A percentile compares a stretch with the other conserved stretches of the same genome.
Conservation (phyloP, 306 rosid species). For the Parietaria judaica region DNA sequence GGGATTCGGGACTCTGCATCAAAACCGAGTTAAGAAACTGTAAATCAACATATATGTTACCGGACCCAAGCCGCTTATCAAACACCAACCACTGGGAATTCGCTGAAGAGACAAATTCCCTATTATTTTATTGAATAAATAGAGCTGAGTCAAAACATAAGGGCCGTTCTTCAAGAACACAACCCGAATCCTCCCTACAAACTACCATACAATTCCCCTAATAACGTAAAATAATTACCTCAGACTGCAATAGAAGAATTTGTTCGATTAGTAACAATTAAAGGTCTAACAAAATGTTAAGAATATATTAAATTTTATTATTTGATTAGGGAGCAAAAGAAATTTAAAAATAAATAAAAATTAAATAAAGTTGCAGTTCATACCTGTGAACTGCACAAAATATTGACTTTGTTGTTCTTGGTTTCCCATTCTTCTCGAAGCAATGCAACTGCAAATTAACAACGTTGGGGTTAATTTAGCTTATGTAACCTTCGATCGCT, state of each 20-base stretch:
- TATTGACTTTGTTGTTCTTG: constrained; percentile 53
- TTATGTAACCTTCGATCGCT: too few species aligned
- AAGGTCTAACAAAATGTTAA: too few species aligned
- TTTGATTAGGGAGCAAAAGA: not conserved
- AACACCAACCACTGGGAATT: not conserved
- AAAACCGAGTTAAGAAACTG: constrained; percentile 12
- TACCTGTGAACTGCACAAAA: constrained; percentile 89
- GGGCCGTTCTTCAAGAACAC: not conserved
- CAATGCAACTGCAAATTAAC: constrained; percentile 58
- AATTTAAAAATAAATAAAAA: not conserved
- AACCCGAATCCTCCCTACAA: too few species aligned
- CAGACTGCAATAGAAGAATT: too few species aligned
- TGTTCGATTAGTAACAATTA: too few species aligned
- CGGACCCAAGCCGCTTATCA: too few species aligned
- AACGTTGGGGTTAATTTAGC: too few species aligned
- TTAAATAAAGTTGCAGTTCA: constrained; percentile 17
- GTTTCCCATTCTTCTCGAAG: constrained; percentile 70
- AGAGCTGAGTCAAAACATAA: not conserved
- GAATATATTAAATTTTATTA: too few species aligned
- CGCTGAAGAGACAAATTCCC: too few species aligned
- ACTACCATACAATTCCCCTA: too few species aligned
- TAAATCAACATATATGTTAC: constrained; percentile 3
- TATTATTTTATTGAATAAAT: not conserved
- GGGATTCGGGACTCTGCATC: constrained; percentile 60
- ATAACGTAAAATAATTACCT: too few species aligned